phyloP scores from a whole-genome alignment of 1,139 yeast genomes.

The Candida sojae region DNA sequence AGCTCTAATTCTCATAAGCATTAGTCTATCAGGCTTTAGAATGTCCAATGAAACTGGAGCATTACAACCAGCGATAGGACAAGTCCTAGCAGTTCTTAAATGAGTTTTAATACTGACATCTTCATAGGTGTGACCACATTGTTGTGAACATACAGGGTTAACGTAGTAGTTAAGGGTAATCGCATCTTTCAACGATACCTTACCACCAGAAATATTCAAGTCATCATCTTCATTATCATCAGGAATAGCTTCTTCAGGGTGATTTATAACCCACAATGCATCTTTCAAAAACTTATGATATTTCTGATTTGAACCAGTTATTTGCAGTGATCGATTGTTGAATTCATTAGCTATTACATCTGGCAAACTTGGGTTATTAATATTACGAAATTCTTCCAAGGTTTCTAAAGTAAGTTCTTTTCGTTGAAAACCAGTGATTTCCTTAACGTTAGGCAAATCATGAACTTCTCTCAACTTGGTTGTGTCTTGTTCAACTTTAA shows the following conservation, averaged over 20 bases:
- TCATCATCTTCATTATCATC: slow-evolving; percentile 51
- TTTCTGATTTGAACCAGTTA: neutral
- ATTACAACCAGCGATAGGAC: slow-evolving; percentile 56
- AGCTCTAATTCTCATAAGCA: slow-evolving; percentile 52
- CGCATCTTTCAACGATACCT: slow-evolving; percentile 64
- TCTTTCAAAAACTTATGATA: slow-evolving; percentile 27
- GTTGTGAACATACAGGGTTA: slow-evolving; percentile 53
- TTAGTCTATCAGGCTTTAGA: slow-evolving; percentile 46
- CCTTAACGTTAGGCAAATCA: slow-evolving; percentile 7
- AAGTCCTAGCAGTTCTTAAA: slow-evolving; percentile 22
- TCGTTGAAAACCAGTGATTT: slow-evolving; percentile 12
- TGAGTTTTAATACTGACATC: slow-evolving; percentile 39
- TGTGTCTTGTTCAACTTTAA: neutral
- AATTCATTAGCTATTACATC: slow-evolving; percentile 10
- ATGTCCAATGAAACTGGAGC: slow-evolving; percentile 25
- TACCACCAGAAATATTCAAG: slow-evolving; percentile 66
- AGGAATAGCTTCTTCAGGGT: slow-evolving; percentile 47
- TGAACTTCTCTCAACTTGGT: slow-evolving; percentile 6
- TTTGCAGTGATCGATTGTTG: slow-evolving; percentile 2
- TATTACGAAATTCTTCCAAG: slow-evolving; percentile 18
- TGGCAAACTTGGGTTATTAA: slow-evolving; percentile 11
- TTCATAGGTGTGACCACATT: slow-evolving; percentile 67
- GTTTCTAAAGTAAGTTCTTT: slow-evolving; percentile 25
- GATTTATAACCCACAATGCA: slow-evolving; percentile 28
- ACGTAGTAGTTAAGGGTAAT: slow-evolving; percentile 53